Evolutionary conservation across 805 yeast genomes (phyloP).

Genomic region (Nadsonia fulvescens): DNA sequence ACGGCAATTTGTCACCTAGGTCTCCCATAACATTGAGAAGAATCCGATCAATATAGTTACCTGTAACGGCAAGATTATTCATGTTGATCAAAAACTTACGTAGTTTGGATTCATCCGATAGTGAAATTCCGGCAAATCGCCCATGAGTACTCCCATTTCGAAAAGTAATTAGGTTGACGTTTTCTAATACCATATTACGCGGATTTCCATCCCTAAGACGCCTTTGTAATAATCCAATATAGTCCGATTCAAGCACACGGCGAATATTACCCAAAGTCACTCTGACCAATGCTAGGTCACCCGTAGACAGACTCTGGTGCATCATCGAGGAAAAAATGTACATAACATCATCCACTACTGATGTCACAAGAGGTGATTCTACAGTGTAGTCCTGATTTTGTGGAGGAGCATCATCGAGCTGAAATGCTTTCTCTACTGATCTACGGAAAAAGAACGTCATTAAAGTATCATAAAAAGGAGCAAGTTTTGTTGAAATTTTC

Average conservation of each 20-base stretch:
- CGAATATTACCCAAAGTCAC: slow-evolving; percentile 36
- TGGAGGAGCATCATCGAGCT: slow-evolving; percentile 63
- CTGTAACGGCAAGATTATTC: slow-evolving; percentile 53
- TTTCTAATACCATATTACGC: too few relatives aligned
- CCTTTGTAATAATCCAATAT: slow-evolving; percentile 35
- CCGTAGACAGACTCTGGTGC: slow-evolving; percentile 51
- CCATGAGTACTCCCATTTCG: too few relatives aligned
- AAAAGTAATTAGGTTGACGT: too few relatives aligned
- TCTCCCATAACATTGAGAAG: slow-evolving; percentile 27
- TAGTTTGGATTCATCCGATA: slow-evolving; percentile 27
- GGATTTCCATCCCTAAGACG: slow-evolving; percentile 28
- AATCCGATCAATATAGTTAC: slow-evolving; percentile 37
- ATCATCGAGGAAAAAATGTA: slow-evolving; percentile 53
- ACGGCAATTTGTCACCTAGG: slow-evolving; percentile 12
- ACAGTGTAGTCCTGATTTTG: slow-evolving; percentile 23
- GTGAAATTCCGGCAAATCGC: slow-evolving; percentile 10
- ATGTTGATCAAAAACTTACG: slow-evolving; percentile 44
- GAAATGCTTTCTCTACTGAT: slow-evolving; percentile 65
- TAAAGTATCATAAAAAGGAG: slow-evolving; percentile 47
- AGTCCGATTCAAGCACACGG: slow-evolving; percentile 44
- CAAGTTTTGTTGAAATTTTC: slow-evolving; percentile 33
- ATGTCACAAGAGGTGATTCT: slow-evolving; percentile 43
- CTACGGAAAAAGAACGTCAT: slow-evolving; percentile 51
- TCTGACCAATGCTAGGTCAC: slow-evolving; percentile 38
- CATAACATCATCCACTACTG: slow-evolving; percentile 73